Conservation (phyloP, 2,329 filamentous ascomycete genomes). For the Corynespora cassiicola region DNA sequence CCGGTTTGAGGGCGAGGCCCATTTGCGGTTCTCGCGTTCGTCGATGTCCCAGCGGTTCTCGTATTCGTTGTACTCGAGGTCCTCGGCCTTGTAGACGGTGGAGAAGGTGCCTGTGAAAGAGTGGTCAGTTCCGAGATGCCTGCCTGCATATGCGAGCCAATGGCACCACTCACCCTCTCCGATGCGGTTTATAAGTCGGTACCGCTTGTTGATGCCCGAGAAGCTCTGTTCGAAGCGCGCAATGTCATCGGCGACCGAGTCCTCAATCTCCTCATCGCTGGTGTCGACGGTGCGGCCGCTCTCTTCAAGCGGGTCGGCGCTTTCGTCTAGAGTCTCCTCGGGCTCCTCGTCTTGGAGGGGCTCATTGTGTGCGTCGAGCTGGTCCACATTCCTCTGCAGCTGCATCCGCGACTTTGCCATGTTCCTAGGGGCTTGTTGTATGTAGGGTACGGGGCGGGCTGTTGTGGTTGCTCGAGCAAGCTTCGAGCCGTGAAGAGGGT, state of each 20-base stretch:
- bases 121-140: constrained; percentile 29
- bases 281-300: constrained; percentile 55
- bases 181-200: constrained; percentile 93
- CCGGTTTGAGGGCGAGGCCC: constrained; percentile 72
- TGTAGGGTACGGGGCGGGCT: too few species aligned
- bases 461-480: too few species aligned
- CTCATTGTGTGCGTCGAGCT: constrained; percentile 34
- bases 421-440: too few species aligned
- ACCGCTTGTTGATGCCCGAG: constrained; percentile 81
- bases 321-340: constrained; percentile 54
- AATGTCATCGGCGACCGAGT: constrained; percentile 83
- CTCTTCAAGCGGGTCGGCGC: constrained; percentile 56
- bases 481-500: too few species aligned
- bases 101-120: constrained; percentile 82
- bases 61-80: constrained; percentile 82
- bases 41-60: constrained; percentile 86
- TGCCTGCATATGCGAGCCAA: constrained; percentile 36
- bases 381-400: constrained; percentile 31
- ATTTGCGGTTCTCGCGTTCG: constrained; percentile 69
- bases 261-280: constrained; percentile 67
- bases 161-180: constrained; percentile 75
- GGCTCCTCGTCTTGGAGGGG: constrained; percentile 44
- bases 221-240: constrained; percentile 81
- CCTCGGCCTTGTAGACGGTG: constrained; percentile 98
- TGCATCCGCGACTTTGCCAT: constrained; percentile 42